Evolutionary conservation across 352 stramenopile genomes (phyloP).

Genomic region (Phytophthora pini): DNA sequence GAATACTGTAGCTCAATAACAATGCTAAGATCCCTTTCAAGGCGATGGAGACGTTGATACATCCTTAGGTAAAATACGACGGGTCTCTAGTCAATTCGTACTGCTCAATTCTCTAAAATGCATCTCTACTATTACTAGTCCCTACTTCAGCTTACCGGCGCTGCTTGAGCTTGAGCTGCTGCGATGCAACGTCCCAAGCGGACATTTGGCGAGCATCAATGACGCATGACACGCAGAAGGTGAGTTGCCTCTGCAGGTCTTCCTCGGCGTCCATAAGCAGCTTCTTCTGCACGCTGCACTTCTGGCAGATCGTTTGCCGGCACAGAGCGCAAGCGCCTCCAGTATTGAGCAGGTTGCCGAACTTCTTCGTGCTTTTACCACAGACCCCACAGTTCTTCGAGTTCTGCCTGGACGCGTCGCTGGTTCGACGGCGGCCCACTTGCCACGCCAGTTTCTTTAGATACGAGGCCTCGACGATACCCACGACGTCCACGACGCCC

Average conservation of each 20-base stretch:
- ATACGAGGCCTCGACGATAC: slow-evolving; percentile 58
- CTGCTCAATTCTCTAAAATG: slow-evolving; percentile 3
- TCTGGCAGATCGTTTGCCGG: slow-evolving; percentile 47
- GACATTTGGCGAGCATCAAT: slow-evolving; percentile 46
- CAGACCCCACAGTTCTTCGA: slow-evolving; percentile 43
- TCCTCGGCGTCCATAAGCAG: slow-evolving; percentile 42
- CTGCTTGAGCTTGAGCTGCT: slow-evolving; percentile 28
- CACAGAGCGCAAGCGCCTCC: slow-evolving; percentile 50
- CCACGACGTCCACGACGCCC: slow-evolving; percentile 37
- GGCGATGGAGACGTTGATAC: slow-evolving; percentile 1
- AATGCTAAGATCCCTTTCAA: slow-evolving; percentile 12
- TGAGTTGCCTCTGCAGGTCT: slow-evolving; percentile 43
- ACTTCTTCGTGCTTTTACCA: slow-evolving; percentile 40
- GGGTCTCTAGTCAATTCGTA: slow-evolving; percentile 21
- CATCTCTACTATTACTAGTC: slow-evolving; percentile 6
- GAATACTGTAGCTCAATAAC: no score
- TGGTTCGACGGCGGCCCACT: slow-evolving; percentile 25
- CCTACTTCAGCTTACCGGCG: slow-evolving; percentile 11
- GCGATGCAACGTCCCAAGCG: slow-evolving; percentile 49
- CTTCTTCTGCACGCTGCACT: slow-evolving; percentile 63
- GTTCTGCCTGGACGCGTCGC: slow-evolving; percentile 10
- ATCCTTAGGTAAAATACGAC: slow-evolving; percentile 25
- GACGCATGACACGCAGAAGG: slow-evolving; percentile 60
- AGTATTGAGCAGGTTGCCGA: slow-evolving; percentile 39
- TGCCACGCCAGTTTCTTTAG: slow-evolving; percentile 60